Base-by-base conservation (phyloP, 2,329 filamentous ascomycete species). In the Pseudogymnoascus sp. region DNA sequence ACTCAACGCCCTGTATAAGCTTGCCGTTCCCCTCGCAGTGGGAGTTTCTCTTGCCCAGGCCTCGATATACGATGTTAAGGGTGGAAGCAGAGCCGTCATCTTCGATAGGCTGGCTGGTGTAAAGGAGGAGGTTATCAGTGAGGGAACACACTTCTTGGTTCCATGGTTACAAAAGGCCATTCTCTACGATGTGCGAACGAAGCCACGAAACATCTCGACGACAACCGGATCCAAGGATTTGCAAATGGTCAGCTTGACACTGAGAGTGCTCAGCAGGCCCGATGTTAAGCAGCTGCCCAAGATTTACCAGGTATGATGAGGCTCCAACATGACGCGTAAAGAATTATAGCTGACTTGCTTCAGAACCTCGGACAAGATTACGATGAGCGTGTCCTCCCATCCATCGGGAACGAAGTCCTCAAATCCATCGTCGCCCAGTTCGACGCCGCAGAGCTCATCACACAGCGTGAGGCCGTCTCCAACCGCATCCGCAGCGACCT, bases 361-460 rank as follows among this genome's bases (percentile, higher is more conserved):
- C 69, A 98, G 93, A 95, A 92, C 75, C 93, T 99, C 76, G 95
- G 95, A 74, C 89, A 88, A 80, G 95, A 99, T 78, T 99, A 99
- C 82, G 95, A 99, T 77, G 95, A 99, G 84, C 86, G 95, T 77
- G 95, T 99, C 64, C 89, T 99, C 71, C 95, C 95, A 59, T 97
- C 93, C 69, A 99, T 99, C 78, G 95, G 96, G 72, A 99, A 99
- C 81, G 95, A 99, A 86, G 95, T 99, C 71, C 87, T 99, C 75
- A 99, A 99, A 83, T 86, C 93, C 72, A 97, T 99, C 71, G 95
- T 99, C 64, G 95, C 95, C 67, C 95, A 98, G 77, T 99, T 99
- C 83, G 96, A 99, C 76, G 95, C 95, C 68, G 93, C 91, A 67
- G 95, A 99, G 81, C 88, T 99, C 71, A 99, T 99, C 82, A 99